Evolutionary conservation across 108 stramenopile species (phyloP).

Genomic region (Cyclotella sp.): DNA sequence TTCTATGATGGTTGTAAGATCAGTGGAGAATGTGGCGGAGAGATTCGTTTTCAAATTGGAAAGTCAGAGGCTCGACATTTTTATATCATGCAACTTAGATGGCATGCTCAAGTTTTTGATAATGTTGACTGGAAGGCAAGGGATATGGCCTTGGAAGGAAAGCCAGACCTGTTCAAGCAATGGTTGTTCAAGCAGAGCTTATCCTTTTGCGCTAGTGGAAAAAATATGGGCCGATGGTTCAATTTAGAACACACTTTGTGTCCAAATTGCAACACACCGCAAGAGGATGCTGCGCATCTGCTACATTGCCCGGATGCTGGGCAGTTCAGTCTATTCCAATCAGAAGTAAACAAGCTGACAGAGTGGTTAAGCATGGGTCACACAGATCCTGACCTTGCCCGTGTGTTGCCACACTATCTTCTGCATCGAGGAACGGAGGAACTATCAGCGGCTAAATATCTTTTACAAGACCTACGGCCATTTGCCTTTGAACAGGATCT

Average conservation of each 20-base stretch:
- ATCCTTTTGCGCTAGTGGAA: background rate
- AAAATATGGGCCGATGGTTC: background rate
- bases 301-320: background rate
- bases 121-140: too few species aligned
- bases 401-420: background rate
- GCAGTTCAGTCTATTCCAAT: background rate
- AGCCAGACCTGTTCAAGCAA: background rate
- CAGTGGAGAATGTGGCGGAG: too few species aligned
- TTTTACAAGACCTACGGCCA: background rate
- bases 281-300: background rate
- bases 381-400: background rate
- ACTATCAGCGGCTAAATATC: background rate
- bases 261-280: background rate
- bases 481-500: background rate
- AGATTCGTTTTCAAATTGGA: too few species aligned
- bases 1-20: too few species aligned
- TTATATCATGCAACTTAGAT: too few species aligned
- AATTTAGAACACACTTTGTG: background rate
- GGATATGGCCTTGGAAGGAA: too few species aligned
- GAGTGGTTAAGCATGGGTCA: background rate
- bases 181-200: background rate
- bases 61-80: too few species aligned
- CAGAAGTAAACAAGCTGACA: background rate
- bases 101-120: too few species aligned
- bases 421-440: background rate